Evolutionary conservation across 148 eudicot genomes (phyloP), one percentile per base, ranked within the genome.

Genomic region (Selenicereus undatus): DNA sequence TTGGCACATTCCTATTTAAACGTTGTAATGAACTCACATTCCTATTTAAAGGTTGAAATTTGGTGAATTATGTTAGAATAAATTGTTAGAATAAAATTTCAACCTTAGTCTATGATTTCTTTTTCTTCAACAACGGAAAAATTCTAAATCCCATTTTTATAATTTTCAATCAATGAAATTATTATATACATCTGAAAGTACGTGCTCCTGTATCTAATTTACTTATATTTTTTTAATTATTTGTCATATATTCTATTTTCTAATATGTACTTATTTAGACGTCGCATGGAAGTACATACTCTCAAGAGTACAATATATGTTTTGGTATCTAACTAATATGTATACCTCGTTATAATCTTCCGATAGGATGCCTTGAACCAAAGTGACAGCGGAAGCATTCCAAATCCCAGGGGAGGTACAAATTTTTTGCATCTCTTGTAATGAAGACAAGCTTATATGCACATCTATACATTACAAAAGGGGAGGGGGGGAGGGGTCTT

Each of bases 321-420:
- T n/a, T n/a, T n/a, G n/a, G 43, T 39, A 39, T 39, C 43, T 56
- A 56, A 56, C 3, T 56, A 11, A 17, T 56, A 56, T 17, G 4
- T 56, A 56, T 6, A 56, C 22, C 22, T 56, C 18, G 2, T 76
- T 20, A 58, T 26, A 71, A n/a, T 82, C 0, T 43, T 62, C 66
- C 29, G 3, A 13, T 80, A 95, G 97, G 97, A 95, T 82, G 71
- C 30, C 71, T 5, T 10, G 5, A 27, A 82, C 81, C 13, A 85
- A 81, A 50, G 85, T 86, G 89, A 93, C 71, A 89, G 90, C 69
- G 92, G 91, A 36, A 92, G 91, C 58, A 90, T 95, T 83, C 98
- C 98, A 36, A 88, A 90, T 85, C 97, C 97, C 29, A 87, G 82
- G 50, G 82, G 85, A 91, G 98, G 98, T 91, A 80, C 6, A 36